phyloP scores from a whole-genome alignment of 2,329 filamentous ascomycete species.

The Chrysoporthe cubensis region DNA sequence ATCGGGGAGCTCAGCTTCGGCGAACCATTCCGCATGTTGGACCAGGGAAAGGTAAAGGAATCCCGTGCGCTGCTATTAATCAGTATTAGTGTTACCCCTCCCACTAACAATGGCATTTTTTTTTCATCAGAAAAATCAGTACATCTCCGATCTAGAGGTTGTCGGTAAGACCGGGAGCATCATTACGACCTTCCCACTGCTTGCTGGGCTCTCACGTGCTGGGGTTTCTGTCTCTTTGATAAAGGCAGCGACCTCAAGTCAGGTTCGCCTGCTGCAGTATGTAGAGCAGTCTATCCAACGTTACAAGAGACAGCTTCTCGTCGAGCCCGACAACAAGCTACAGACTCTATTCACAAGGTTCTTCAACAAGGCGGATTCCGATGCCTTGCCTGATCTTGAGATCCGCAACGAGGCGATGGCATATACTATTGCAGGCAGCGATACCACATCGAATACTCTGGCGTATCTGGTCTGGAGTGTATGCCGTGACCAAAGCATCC shows the following conservation, averaged over 20 bases:
- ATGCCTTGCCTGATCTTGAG: conserved; percentile 33
- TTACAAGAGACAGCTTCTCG: conserved; percentile 33
- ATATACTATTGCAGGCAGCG: conserved; percentile 55
- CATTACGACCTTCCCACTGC: conserved; percentile 35
- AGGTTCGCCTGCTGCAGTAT: conserved; percentile 32
- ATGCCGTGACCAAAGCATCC: conserved; percentile 37
- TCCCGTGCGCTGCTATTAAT: too few relatives aligned
- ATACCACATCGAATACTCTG: conserved; percentile 54
- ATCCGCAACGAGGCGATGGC: conserved; percentile 45
- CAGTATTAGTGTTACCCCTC: too few relatives aligned
- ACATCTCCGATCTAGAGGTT: conserved; percentile 44
- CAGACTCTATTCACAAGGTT: conserved; percentile 37
- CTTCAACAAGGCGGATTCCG: conserved; percentile 37
- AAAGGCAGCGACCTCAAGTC: conserved; percentile 30
- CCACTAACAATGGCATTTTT: too few relatives aligned
- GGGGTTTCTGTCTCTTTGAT: conserved; percentile 30
- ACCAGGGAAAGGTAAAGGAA: conserved; percentile 49
- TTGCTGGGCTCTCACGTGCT: conserved; percentile 33
- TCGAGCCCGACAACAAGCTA: conserved; percentile 28
- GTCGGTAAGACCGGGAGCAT: conserved; percentile 34
- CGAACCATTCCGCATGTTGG: conserved; percentile 56
- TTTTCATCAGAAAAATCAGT: conserved; percentile 43
- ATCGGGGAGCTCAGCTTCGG: conserved; percentile 59
- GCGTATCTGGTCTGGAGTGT: conserved; percentile 52
- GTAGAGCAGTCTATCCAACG: conserved; percentile 36